A percentile compares a stretch with the other conserved stretches of the same genome.
phyloP scores from a whole-genome alignment of 192 early-diverging fungal genomes.

The Radiomyces spectabilis region DNA sequence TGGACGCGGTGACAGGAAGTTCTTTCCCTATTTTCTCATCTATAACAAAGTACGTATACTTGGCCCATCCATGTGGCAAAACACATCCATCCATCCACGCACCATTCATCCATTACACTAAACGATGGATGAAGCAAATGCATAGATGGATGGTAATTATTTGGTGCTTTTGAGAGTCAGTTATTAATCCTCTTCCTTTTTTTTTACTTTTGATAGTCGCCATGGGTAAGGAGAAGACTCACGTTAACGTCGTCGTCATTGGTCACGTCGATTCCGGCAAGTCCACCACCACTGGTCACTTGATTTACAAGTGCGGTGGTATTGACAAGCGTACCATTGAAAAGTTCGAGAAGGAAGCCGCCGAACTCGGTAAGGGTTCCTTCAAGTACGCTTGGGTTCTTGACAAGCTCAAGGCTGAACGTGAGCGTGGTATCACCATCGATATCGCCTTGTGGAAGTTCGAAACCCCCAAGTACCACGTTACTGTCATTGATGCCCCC shows the following conservation, averaged over 20 bases:
- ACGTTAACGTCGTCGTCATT: conserved; percentile 92
- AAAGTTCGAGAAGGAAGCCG: conserved; percentile 99
- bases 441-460: conserved; percentile 97
- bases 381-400: conserved; percentile 99
- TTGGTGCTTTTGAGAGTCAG: no score
- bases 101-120: neutral
- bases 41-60: neutral
- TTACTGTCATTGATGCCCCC: conserved; percentile 98
- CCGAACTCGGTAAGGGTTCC: conserved; percentile 98
- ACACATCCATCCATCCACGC: conserved; percentile 5
- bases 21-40: neutral
- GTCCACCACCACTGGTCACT: conserved; percentile 99
- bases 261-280: conserved; percentile 99
- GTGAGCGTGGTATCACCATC: conserved; percentile 99
- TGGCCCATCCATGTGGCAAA: neutral
- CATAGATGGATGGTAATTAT: no score
- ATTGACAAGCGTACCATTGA: conserved; percentile 99
- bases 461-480: conserved; percentile 93
- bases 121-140: no score
- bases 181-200: neutral
- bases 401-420: conserved; percentile 99
- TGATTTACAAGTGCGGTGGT: conserved; percentile 99
- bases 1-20: no score
- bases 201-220: neutral
- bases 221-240: conserved; percentile 73